Evolutionary conservation across 345 rosid genomes (phyloP).

Genomic region (Brassica incana): DNA sequence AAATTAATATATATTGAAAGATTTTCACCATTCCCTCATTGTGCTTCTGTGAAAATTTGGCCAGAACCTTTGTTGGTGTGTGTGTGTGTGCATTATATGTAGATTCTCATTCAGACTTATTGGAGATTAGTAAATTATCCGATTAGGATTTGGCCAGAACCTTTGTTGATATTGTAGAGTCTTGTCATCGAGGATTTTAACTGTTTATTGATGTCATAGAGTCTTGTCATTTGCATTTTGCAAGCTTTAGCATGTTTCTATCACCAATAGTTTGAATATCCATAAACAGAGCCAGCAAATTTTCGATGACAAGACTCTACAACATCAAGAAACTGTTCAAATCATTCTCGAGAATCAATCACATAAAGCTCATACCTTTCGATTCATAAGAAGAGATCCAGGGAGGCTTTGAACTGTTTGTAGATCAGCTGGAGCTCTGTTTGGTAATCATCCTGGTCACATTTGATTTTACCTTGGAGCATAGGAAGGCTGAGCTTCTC

Average conservation of each 20-base stretch:
- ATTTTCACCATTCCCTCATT: conserved; percentile 38
- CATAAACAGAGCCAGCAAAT: conserved; percentile 70
- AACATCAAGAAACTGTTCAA: conserved; percentile 11
- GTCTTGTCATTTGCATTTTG: conserved; percentile 10
- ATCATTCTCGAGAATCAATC: background rate
- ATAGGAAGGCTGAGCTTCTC: conserved; percentile 67
- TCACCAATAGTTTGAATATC: conserved; percentile 86
- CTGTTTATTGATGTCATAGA: too few species aligned
- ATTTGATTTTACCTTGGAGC: conserved; percentile 78
- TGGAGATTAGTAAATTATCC: conserved; percentile 6
- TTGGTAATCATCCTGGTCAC: conserved; percentile 79
- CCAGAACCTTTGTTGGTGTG: conserved; percentile 36
- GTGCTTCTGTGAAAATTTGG: conserved; percentile 37
- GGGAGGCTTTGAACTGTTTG: conserved; percentile 72
- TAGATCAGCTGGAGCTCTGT: conserved; percentile 69
- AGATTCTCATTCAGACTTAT: conserved; percentile 16
- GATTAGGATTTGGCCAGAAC: background rate
- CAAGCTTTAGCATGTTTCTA: conserved; percentile 64
- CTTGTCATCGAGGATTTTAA: too few species aligned
- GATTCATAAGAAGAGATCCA: conserved; percentile 53
- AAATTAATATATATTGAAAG: conserved; percentile 14
- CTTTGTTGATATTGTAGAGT: too few species aligned
- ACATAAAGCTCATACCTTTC: too few species aligned
- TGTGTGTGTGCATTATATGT: conserved; percentile 25
- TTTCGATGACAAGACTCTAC: conserved; percentile 67